Evolutionary conservation across 257 asterid genomes (phyloP).

Genomic region (Salvia miltiorrhiza): DNA sequence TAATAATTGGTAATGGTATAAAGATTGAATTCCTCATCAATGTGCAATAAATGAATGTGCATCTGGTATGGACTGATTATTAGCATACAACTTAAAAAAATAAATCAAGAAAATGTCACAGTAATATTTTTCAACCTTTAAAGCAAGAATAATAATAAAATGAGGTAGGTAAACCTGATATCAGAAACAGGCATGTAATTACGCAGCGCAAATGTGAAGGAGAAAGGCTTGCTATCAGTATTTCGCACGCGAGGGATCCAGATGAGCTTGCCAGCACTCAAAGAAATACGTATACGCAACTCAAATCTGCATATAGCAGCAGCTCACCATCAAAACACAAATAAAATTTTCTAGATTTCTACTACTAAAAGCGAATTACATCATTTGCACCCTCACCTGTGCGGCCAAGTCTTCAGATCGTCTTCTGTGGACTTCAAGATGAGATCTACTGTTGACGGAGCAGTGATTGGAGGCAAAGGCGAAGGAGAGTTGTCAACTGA

Average conservation of each 20-base stretch:
- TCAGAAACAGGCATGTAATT: slow-evolving; percentile 72
- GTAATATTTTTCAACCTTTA: no score
- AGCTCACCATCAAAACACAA: slow-evolving; percentile 14
- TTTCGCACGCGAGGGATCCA: slow-evolving; percentile 77
- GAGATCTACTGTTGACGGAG: slow-evolving; percentile 64
- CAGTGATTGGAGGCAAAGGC: slow-evolving; percentile 53
- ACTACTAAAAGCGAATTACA: neutral
- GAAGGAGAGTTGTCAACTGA: slow-evolving; percentile 59
- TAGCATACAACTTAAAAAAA: slow-evolving; percentile 1
- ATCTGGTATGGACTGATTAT: neutral
- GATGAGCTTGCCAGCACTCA: slow-evolving; percentile 60
- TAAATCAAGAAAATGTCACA: neutral
- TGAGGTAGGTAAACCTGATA: slow-evolving; percentile 56
- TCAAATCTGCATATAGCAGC: slow-evolving; percentile 57
- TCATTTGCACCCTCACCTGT: slow-evolving; percentile 40
- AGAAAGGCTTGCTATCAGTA: slow-evolving; percentile 58
- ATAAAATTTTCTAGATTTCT: neutral
- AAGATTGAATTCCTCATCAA: neutral
- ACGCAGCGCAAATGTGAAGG: slow-evolving; percentile 61
- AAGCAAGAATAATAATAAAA: slow-evolving; percentile 10
- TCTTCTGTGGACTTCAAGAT: slow-evolving; percentile 63
- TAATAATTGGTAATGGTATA: no score
- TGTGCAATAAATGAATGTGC: neutral
- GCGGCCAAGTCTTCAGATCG: slow-evolving; percentile 73
- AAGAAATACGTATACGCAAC: slow-evolving; percentile 62